Evolutionary conservation across 345 rosid species (phyloP).

Genomic region (Physaria fendleri): DNA sequence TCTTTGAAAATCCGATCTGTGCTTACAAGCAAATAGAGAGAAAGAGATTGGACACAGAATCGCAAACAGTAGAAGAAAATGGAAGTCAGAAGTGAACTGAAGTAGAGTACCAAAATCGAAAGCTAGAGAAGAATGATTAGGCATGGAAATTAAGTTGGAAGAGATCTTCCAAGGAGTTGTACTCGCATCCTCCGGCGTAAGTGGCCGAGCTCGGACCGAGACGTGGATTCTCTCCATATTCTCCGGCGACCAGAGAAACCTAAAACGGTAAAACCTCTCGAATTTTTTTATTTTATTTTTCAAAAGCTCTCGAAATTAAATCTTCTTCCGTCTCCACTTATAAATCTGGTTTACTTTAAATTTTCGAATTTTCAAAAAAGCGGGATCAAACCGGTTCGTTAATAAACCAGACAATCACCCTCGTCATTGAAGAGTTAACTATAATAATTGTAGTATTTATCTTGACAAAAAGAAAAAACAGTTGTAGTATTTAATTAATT

Average conservation of each 20-base stretch:
- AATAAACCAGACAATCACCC: background rate
- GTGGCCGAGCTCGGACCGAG: constrained; percentile 71
- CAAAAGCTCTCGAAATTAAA: constrained; percentile 12
- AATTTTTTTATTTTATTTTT: too few species aligned
- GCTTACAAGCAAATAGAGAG: background rate
- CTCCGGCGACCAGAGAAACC: constrained; percentile 26
- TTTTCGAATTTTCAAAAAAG: constrained; percentile 2
- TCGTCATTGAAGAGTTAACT: background rate
- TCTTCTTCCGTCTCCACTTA: constrained; percentile 25
- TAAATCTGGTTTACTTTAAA: background rate
- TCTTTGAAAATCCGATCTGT: constrained; percentile 67
- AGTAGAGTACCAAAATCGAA: constrained; percentile 62
- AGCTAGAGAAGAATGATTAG: constrained; percentile 43
- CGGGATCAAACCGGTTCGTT: constrained; percentile 16
- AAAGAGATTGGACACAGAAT: background rate
- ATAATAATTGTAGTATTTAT: background rate
- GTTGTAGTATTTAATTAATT: too few species aligned
- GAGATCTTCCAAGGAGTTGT: constrained; percentile 79
- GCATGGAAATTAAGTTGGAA: constrained; percentile 54
- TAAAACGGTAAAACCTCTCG: background rate
- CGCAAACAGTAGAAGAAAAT: background rate
- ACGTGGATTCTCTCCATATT: constrained; percentile 92
- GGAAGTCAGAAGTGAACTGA: background rate
- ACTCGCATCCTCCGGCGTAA: constrained; percentile 67
- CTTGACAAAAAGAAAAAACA: too few species aligned